Conservation (phyloP, 176 grass and related monocot species). For the Pontederia paniculata region DNA sequence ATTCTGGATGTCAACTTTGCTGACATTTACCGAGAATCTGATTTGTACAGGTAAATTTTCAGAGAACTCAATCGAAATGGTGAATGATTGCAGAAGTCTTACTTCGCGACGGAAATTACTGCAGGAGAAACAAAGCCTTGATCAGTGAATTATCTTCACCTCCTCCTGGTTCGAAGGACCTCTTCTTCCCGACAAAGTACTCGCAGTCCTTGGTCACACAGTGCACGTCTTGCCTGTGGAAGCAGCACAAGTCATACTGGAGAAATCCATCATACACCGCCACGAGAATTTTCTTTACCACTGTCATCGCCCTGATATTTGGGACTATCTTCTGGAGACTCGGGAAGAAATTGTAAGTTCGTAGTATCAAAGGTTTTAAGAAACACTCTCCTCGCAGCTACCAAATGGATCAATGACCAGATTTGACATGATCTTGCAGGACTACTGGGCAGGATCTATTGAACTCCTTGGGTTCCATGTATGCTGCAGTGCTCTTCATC, state of each 20-base stretch:
- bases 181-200: constrained; percentile 55
- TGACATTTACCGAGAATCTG: constrained; percentile 61
- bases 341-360: constrained; percentile 74
- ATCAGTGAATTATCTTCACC: constrained; percentile 62
- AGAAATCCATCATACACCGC: constrained; percentile 88
- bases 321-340: constrained; percentile 78
- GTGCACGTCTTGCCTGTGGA: constrained; percentile 80
- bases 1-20: constrained; percentile 56
- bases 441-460: constrained; percentile 45
- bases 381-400: not conserved
- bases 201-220: constrained; percentile 67
- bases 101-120: constrained; percentile 7
- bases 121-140: constrained; percentile 77
- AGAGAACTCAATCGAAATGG: not conserved
- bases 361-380: constrained; percentile 19
- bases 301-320: constrained; percentile 68
- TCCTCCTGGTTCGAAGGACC: constrained; percentile 56
- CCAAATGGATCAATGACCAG: not conserved
- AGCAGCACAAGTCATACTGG: constrained; percentile 90
- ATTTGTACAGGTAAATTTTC: constrained; percentile 46
- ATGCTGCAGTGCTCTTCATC: constrained; percentile 80
- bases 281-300: constrained; percentile 91
- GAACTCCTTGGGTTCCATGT: constrained; percentile 83
- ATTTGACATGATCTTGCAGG: constrained; percentile 28
- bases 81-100: not conserved